A percentile compares a stretch with the other conserved stretches of the same genome.
Conservation (phyloP, 2,329 filamentous ascomycete genomes). For the Exophiala alcalophila region DNA sequence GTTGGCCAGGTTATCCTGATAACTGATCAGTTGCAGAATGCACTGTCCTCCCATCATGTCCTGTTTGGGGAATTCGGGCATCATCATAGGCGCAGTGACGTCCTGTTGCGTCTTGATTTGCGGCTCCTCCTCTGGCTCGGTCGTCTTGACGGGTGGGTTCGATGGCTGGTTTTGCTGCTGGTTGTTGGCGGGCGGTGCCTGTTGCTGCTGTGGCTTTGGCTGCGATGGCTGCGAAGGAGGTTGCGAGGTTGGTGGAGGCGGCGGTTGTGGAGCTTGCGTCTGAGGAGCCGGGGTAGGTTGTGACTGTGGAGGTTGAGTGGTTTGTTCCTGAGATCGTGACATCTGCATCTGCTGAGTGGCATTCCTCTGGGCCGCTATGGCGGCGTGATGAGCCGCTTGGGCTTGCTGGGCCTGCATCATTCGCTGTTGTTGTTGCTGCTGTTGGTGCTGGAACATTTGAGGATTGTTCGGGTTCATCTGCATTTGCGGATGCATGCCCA, state of each 20-base stretch:
- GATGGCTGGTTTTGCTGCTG: slow-evolving; percentile 32
- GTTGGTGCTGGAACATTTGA: slow-evolving; percentile 45
- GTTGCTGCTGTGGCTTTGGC: slow-evolving; percentile 37
- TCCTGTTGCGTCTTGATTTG: slow-evolving; percentile 36
- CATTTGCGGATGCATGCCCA: slow-evolving; percentile 28
- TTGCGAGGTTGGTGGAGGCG: slow-evolving; percentile 36
- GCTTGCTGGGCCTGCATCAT: slow-evolving; percentile 37
- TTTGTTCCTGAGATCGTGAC: slow-evolving; percentile 42
- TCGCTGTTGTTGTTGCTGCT: slow-evolving; percentile 43
- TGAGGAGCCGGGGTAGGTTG: slow-evolving; percentile 42
- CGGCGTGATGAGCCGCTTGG: slow-evolving; percentile 32
- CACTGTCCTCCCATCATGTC: slow-evolving; percentile 41
- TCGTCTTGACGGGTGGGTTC: slow-evolving; percentile 33
- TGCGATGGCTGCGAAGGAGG: slow-evolving; percentile 38
- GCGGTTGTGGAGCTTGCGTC: slow-evolving; percentile 38
- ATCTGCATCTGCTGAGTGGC: slow-evolving; percentile 43
- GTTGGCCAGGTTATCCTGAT: slow-evolving; percentile 54
- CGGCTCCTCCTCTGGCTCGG: slow-evolving; percentile 38
- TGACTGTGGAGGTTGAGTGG: slow-evolving; percentile 46
- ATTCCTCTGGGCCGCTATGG: slow-evolving; percentile 40
- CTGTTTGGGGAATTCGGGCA: slow-evolving; percentile 37
- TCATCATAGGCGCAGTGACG: slow-evolving; percentile 41
- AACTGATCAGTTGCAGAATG: slow-evolving; percentile 54
- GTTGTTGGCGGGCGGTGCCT: slow-evolving; percentile 36
- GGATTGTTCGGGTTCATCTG: slow-evolving; percentile 41